phyloP scores from a whole-genome alignment of 2,329 filamentous ascomycete species.

The Hypoxylon sp. region DNA sequence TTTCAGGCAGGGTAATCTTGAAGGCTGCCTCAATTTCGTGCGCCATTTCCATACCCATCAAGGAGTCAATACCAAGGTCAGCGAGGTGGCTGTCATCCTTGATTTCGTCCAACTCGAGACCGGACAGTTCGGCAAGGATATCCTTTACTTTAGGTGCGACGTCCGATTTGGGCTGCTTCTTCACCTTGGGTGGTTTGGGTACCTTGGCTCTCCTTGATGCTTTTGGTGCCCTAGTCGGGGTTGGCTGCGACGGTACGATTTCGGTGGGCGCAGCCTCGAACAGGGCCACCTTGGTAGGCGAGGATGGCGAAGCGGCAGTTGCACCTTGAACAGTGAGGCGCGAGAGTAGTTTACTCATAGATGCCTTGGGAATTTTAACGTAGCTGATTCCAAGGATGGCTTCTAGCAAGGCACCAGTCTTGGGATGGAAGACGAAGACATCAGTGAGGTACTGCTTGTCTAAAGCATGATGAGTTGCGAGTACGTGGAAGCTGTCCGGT shows the following conservation, averaged over 20 bases:
- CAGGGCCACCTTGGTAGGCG: conserved; percentile 25
- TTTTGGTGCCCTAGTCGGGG: conserved; percentile 1
- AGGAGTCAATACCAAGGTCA: conserved; percentile 63
- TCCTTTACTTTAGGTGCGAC: conserved; percentile 35
- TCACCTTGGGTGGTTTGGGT: conserved; percentile 23
- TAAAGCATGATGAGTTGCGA: conserved; percentile 45
- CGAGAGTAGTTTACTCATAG: conserved; percentile 51
- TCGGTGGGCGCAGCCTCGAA: conserved; percentile 35
- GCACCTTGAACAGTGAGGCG: conserved; percentile 39
- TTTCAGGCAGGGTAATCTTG: conserved; percentile 49
- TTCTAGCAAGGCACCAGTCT: conserved; percentile 49
- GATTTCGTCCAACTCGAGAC: conserved; percentile 55
- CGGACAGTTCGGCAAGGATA: conserved; percentile 51
- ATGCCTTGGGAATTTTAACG: conserved; percentile 45
- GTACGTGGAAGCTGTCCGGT: conserved; percentile 35
- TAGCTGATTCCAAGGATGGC: conserved; percentile 55
- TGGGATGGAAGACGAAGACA: conserved; percentile 54
- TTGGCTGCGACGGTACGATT: conserved; percentile 21
- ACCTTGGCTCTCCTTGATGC: conserved; percentile 15
- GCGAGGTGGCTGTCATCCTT: conserved; percentile 53
- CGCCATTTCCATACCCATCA: conserved; percentile 63
- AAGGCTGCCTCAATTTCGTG: conserved; percentile 58
- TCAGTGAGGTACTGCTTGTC: conserved; percentile 50
- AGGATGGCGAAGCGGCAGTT: conserved; percentile 18
- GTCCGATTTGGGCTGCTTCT: conserved; percentile 23